Evolutionary conservation across 75 land plant genomes (phyloP), one percentile per base, ranked within the genome.

Genomic region (Adiantum capillusveneris): DNA sequence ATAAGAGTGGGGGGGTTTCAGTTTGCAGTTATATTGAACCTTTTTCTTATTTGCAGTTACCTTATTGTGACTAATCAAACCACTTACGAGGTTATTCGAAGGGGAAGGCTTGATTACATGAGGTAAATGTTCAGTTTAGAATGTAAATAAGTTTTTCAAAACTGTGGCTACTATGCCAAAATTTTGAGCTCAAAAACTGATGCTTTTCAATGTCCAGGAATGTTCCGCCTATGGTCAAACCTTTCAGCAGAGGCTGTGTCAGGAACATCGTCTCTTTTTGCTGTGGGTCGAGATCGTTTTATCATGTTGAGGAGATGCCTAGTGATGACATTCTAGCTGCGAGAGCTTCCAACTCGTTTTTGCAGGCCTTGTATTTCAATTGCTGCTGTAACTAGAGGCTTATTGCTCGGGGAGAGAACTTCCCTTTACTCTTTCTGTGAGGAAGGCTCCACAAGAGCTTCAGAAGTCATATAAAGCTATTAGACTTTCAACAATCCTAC

Each of bases 21-120:
- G n/a, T n/a, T n/a, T n/a, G n/a, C n/a, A n/a, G n/a, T n/a, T n/a
- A n/a, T n/a, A n/a, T n/a, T n/a, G n/a, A n/a, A n/a, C n/a, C n/a
- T n/a, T n/a, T n/a, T 20, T 46, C 21, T 7, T 17, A 46, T 46
- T 0, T 69, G 48, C 79, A 91, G 97, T 36, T 91, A 84, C 64
- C 80, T 95, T 66, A 36, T 79, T 7, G 20, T 86, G 25, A 90
- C 99, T 57, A 95, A 95, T 64, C 99, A 95, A 63, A 95, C 99
- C 28, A 95, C 96, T 0, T 95, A 90, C 73, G 99, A 95, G 69
- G 77, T 85, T 53, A 84, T 87, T 1, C 84, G 99, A 56, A 79
- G 91, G 44, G 60, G 83, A 17, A 81, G 99, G 31, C 86, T 95
- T 45, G 57, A 46, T 17, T 95, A 95, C 56, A 53, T 95, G 14